Evolutionary conservation across 73 alveolate species (phyloP).

Genomic region (Stentor roeselii): DNA sequence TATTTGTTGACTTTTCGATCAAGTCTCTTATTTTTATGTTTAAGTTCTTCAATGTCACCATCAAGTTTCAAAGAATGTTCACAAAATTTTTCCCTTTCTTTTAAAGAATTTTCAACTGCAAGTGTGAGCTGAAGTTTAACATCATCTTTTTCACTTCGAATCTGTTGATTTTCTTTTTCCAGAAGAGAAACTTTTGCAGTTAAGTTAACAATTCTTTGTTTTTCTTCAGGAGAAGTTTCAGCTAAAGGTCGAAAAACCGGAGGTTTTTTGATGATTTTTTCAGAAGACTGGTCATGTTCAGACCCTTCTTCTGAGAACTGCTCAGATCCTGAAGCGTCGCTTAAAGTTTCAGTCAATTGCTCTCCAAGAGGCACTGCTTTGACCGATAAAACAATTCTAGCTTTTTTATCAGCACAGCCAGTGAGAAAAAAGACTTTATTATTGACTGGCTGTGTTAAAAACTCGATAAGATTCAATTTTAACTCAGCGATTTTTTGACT

Average conservation of each 20-base stretch:
- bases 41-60: not conserved
- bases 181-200: slow-evolving; percentile 1
- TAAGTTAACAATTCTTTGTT: not conserved
- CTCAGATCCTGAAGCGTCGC: slow-evolving; percentile 25
- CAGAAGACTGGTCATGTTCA: not conserved
- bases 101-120: not conserved
- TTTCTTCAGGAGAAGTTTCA: not conserved
- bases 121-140: not conserved
- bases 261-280: not conserved
- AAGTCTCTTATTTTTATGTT: not conserved
- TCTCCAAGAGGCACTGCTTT: slow-evolving; percentile 22
- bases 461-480: not conserved
- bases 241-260: not conserved
- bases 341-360: not conserved
- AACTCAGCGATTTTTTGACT: not conserved
- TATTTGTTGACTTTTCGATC: not conserved
- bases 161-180: slow-evolving; percentile 20
- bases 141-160: slow-evolving; percentile 23
- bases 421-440: not conserved
- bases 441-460: not conserved
- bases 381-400: not conserved
- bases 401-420: not conserved
- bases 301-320: no score
- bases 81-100: slow-evolving; percentile 10
- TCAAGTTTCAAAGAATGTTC: not conserved